Evolutionary conservation across 495 filamentous ascomycete genomes (phyloP).

Genomic region (Peziza echinospora): DNA sequence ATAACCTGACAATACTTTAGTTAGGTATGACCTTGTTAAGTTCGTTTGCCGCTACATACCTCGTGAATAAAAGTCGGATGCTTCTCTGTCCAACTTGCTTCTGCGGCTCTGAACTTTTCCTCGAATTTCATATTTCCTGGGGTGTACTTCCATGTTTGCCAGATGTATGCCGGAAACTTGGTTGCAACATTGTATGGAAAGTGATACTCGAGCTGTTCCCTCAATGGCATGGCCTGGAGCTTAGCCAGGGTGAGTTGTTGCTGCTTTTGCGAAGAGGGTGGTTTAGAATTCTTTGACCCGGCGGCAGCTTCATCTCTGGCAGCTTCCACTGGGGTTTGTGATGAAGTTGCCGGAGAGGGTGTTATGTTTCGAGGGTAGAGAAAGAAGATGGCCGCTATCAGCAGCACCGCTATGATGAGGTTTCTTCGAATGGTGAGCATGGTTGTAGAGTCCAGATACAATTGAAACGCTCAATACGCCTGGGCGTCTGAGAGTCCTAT

Average conservation of each 20-base stretch:
- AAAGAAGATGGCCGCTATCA: neutral
- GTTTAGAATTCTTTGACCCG: neutral
- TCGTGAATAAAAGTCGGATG: conserved; percentile 89
- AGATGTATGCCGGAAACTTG: conserved; percentile 93
- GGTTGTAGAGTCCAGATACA: neutral
- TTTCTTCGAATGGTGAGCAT: neutral
- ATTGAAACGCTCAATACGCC: neutral
- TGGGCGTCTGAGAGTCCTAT: too few relatives aligned
- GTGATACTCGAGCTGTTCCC: conserved; percentile 72
- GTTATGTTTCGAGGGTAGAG: neutral
- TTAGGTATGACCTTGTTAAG: neutral
- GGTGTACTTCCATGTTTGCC: conserved; percentile 95
- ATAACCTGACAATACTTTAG: conserved; percentile 36
- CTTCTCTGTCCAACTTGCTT: conserved; percentile 77
- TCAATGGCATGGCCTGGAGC: conserved; percentile 27
- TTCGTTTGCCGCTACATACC: conserved; percentile 7
- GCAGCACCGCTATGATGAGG: neutral
- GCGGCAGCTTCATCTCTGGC: neutral
- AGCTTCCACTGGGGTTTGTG: neutral
- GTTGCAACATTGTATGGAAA: conserved; percentile 74
- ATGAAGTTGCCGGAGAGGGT: neutral
- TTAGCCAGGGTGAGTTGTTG: conserved; percentile 12
- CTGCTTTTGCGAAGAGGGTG: neutral
- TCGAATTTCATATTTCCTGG: conserved; percentile 61
- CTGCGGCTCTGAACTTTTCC: conserved; percentile 49